A percentile compares a stretch with the other conserved stretches of the same genome.
Evolutionary conservation across 768 basidiomycete species (phyloP).

Genomic region (Tylopilus vinaceipallidus): DNA sequence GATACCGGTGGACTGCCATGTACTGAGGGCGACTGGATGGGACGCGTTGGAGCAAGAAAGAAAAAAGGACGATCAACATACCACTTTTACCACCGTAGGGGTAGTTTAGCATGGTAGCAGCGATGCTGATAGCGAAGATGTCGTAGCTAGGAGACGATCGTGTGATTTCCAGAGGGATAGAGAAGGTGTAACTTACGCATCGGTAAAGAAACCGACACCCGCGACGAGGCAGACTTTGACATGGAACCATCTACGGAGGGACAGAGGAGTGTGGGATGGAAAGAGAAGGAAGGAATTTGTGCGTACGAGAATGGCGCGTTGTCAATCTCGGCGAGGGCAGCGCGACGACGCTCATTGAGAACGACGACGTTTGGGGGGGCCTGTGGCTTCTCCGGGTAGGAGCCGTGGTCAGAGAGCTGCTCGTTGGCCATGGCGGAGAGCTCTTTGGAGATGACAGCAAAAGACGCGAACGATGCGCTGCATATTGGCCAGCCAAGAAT

Average conservation of each 20-base stretch:
- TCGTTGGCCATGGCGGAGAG: slow-evolving; percentile 24
- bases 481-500: not conserved
- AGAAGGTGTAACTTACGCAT: slow-evolving; percentile 48
- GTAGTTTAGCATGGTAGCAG: slow-evolving; percentile 77
- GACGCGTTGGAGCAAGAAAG: not conserved
- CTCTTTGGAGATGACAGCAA: not conserved
- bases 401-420: slow-evolving; percentile 29
- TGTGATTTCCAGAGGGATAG: not conserved
- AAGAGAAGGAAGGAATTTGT: slow-evolving; percentile 6
- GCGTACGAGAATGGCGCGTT: slow-evolving; percentile 80
- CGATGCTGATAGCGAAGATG: slow-evolving; percentile 89
- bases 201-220: slow-evolving; percentile 91
- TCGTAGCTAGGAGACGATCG: slow-evolving; percentile 47
- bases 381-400: slow-evolving; percentile 27
- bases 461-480: not conserved
- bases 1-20: slow-evolving; percentile 71
- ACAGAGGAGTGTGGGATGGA: not conserved
- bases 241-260: slow-evolving; percentile 73
- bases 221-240: slow-evolving; percentile 69
- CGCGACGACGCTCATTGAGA: slow-evolving; percentile 72
- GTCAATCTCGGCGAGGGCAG: slow-evolving; percentile 84
- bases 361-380: slow-evolving; percentile 29
- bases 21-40: slow-evolving; percentile 29
- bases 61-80: not conserved
- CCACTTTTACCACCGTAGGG: slow-evolving; percentile 53